phyloP scores from a whole-genome alignment of 768 basidiomycete genomes.

The Podaxis pistillaris region DNA sequence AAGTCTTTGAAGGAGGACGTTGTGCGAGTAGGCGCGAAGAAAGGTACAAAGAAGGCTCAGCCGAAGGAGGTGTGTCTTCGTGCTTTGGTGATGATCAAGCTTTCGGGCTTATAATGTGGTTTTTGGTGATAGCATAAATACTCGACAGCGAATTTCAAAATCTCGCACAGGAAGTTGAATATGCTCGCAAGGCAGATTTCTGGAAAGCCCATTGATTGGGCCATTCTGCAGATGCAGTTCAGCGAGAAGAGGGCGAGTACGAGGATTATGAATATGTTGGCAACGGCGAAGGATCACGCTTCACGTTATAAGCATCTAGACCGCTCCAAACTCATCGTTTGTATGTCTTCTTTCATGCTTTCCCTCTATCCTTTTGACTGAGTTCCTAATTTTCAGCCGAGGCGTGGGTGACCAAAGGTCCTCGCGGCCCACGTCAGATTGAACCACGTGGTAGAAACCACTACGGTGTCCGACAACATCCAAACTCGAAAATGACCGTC shows the following conservation, averaged over 20 bases:
- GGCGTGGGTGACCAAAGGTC: constrained; percentile 92
- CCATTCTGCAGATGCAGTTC: constrained; percentile 96
- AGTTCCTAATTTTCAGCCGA: constrained; percentile 55
- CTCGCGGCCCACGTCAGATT: constrained; percentile 56
- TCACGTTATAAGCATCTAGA: constrained; percentile 72
- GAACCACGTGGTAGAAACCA: constrained; percentile 86
- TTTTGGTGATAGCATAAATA: constrained; percentile 75
- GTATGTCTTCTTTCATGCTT: constrained; percentile 35
- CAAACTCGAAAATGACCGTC: constrained; percentile 72
- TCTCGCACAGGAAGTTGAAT: constrained; percentile 91
- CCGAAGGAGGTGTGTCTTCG: constrained; percentile 27
- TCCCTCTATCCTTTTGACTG: not conserved
- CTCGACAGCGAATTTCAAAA: constrained; percentile 90
- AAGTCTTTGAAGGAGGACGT: constrained; percentile 21
- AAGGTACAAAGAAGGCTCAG: constrained; percentile 22
- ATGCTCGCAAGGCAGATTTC: constrained; percentile 84
- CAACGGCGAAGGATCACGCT: constrained; percentile 85
- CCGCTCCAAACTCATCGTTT: constrained; percentile 71
- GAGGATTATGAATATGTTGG: constrained; percentile 86
- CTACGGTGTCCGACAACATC: constrained; percentile 74
- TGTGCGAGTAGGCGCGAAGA: constrained; percentile 12
- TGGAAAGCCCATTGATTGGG: constrained; percentile 89
- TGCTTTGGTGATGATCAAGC: not conserved
- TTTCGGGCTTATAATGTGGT: constrained; percentile 1
- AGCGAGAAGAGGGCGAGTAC: constrained; percentile 88